Evolutionary conservation across 805 yeast genomes (phyloP), one percentile per base, ranked within the genome.

Genomic region (Candida caryicola): DNA sequence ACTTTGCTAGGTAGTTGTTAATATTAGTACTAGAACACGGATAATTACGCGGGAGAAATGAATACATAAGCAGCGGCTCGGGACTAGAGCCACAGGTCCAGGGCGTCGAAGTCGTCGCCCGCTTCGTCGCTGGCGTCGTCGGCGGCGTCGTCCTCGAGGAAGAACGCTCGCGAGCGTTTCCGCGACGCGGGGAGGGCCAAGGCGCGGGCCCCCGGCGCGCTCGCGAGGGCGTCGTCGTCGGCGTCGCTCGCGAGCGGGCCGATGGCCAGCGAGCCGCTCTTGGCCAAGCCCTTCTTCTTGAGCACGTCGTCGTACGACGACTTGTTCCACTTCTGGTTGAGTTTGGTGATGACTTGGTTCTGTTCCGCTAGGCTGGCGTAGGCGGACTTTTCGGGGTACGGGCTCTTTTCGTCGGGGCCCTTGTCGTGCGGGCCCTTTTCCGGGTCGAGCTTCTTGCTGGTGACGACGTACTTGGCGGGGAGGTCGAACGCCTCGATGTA

Each of bases 291-390:
- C 17, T 33, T 29, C 29, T 35, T 29, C 28, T 18, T 33, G 27
- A 28, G 31, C 25, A 10, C 7, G 10, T 21, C 25, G 10, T 21
- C 39, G 26, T 40, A 40, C 18, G 51, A 41, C 3, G 66, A 44
- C 37, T 62, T 61, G 46, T 64, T 69, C 74, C 74, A 69, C 39
- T 62, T 66, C 34, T 60, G 57, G 43, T 69, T 69, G 21, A 67
- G 50, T 44, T 64, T 52, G 17, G 53, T 50, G 14, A 69, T 57
- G 31, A 65, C 51, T 38, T 57, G 55, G 44, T 61, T 63, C 39
- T 65, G 71, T 29, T 55, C 59, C 7, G 43, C 49, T 16, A 60
- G 41, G 7, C 62, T 47, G 3, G 32, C 27, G 23, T 36, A 28
- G 17, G 13, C 14, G 17, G 25, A 29, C 17, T 27, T 29, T 23